Percentiles rank a stretch among this genome's conserved stretches.
phyloP scores from a whole-genome alignment of 805 yeast species.

The Suhomyces sp. region DNA sequence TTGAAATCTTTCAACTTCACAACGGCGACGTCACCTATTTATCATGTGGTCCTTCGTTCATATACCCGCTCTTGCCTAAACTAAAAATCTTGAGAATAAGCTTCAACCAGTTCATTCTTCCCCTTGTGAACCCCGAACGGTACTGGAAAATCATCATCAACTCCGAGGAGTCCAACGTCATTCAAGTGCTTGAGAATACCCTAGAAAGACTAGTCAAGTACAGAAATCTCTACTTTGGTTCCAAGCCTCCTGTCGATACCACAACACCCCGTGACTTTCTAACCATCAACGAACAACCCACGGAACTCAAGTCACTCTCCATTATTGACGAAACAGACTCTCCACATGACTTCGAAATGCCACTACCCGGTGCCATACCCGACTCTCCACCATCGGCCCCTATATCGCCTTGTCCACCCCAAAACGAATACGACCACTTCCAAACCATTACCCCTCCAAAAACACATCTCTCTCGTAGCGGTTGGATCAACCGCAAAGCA shows the following conservation, averaged over 20 bases:
- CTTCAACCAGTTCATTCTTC: constrained; percentile 51
- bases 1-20: constrained; percentile 58
- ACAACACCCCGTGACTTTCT: neutral
- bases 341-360: neutral
- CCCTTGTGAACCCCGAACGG: constrained; percentile 71
- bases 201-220: constrained; percentile 42
- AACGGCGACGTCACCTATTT: constrained; percentile 57
- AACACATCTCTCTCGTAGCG: constrained; percentile 3
- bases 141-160: constrained; percentile 60
- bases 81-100: constrained; percentile 54
- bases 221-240: constrained; percentile 32
- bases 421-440: constrained; percentile 1
- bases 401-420: constrained; percentile 21
- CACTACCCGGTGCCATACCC: constrained; percentile 24
- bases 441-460: constrained; percentile 4
- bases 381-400: constrained; percentile 47
- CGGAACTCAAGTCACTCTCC: constrained; percentile 11
- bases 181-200: constrained; percentile 31
- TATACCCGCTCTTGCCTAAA: constrained; percentile 71
- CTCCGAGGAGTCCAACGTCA: constrained; percentile 24
- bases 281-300: constrained; percentile 11
- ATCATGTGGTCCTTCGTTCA: constrained; percentile 62
- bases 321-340: constrained; percentile 11
- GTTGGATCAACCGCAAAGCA: constrained; percentile 14
- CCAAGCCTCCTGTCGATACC: neutral